Evolutionary conservation across 169 alveolate species (phyloP).

Genomic region (Theileria parva): DNA sequence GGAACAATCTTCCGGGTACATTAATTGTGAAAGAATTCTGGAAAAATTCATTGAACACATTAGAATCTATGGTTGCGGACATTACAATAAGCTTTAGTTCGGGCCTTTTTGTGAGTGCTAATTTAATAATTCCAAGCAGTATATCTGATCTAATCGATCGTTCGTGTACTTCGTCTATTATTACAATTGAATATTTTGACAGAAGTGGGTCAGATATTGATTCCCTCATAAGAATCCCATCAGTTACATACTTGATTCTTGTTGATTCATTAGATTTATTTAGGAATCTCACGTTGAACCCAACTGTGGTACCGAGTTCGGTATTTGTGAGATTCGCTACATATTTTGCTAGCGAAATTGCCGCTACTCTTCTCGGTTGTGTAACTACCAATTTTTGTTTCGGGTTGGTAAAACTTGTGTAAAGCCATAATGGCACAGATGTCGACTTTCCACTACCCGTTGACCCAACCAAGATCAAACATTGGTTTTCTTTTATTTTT

Average conservation of each 20-base stretch:
- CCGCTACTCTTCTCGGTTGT: constrained; percentile 92
- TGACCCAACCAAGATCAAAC: constrained; percentile 31
- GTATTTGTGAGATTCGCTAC: constrained; percentile 83
- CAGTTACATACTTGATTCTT: constrained; percentile 89
- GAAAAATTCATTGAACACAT: constrained; percentile 81
- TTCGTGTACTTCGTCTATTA: constrained; percentile 96
- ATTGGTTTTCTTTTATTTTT: constrained; percentile 39
- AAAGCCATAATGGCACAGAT: constrained; percentile 58
- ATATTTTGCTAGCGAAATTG: constrained; percentile 86
- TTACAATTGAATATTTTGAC: constrained; percentile 82
- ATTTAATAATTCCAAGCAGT: constrained; percentile 85
- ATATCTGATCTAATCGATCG: constrained; percentile 92
- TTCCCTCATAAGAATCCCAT: constrained; percentile 93
- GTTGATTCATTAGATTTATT: constrained; percentile 83
- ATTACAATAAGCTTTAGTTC: constrained; percentile 88
- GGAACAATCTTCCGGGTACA: constrained; percentile 46
- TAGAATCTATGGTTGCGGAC: constrained; percentile 92
- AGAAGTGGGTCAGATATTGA: constrained; percentile 81
- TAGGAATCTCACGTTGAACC: constrained; percentile 90
- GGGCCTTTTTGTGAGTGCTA: constrained; percentile 71
- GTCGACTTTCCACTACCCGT: constrained; percentile 92
- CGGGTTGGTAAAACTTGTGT: constrained; percentile 55
- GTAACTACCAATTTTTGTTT: constrained; percentile 79
- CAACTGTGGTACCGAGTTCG: constrained; percentile 86
- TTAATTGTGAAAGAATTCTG: constrained; percentile 27